These are phyloP conservation scores for Leccinum rimulosum DNA, from an alignment of 768 basidiomycete genomes.

Conservation along the genomic window DNA sequence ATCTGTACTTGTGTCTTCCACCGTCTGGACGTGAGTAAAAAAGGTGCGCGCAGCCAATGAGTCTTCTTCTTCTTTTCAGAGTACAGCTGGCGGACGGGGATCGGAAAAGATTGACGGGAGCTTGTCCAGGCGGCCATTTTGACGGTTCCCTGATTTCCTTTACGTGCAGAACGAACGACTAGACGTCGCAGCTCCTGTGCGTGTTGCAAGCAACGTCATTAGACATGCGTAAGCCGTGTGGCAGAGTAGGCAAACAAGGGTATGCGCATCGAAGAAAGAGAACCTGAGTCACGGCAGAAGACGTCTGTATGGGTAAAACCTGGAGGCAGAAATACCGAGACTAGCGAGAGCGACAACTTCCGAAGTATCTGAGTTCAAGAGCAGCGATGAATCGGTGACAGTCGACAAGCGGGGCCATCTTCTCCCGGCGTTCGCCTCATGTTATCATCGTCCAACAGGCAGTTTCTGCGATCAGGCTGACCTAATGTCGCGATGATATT, in stretches of 20 bases:
- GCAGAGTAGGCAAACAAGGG: constrained; percentile 7
- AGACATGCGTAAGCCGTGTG: constrained; percentile 22
- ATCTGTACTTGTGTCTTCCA: not conserved
- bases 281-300: constrained; percentile 1
- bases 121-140: constrained; percentile 4
- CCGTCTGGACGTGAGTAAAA: constrained; percentile 7
- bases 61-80: constrained; percentile 7
- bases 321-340: not conserved
- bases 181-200: constrained; percentile 7
- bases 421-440: constrained; percentile 15
- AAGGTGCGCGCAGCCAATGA: not conserved
- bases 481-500: constrained; percentile 1
- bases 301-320: not conserved
- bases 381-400: not conserved
- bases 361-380: not conserved
- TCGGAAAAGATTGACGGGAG: constrained; percentile 12
- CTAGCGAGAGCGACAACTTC: not conserved
- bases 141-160: constrained; percentile 11
- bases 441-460: constrained; percentile 10
- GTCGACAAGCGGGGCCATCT: not conserved
- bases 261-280: constrained; percentile 2
- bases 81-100: constrained; percentile 3
- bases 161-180: constrained; percentile 20
- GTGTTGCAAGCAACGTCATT: constrained; percentile 19
- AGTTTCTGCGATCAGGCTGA: constrained; percentile 2